phyloP scores from a whole-genome alignment of 1,284 basidiomycete genomes.

The Ceratobasidium papillatum region DNA sequence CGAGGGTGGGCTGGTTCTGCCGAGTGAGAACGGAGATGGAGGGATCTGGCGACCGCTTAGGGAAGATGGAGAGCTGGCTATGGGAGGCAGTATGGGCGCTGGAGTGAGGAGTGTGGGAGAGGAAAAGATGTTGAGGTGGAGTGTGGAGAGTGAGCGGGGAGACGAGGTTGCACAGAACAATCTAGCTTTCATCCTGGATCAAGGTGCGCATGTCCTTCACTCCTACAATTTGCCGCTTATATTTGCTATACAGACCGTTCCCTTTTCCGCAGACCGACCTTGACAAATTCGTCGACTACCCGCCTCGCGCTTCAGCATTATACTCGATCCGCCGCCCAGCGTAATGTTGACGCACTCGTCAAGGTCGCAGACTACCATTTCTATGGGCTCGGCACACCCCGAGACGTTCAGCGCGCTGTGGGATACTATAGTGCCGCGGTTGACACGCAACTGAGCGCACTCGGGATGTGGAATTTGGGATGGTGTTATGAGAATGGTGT shows the following conservation, averaged over 20 bases:
- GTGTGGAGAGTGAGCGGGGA: conserved; percentile 92
- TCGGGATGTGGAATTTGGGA: conserved; percentile 98
- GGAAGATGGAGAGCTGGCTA: conserved; percentile 19
- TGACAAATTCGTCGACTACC: conserved; percentile 74
- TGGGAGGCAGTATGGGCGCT: conserved; percentile 27
- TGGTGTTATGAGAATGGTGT: conserved; percentile 99
- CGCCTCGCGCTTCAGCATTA: conserved; percentile 88
- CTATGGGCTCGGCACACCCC: conserved; percentile 79
- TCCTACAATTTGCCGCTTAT: background rate
- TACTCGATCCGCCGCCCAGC: conserved; percentile 92
- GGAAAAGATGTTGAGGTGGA: conserved; percentile 88
- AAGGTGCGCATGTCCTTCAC: conserved; percentile 66
- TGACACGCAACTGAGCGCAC: conserved; percentile 87
- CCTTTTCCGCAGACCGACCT: conserved; percentile 69
- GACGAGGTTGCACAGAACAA: conserved; percentile 96
- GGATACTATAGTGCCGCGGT: conserved; percentile 93
- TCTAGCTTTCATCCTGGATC: conserved; percentile 90
- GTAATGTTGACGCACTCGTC: conserved; percentile 93
- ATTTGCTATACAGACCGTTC: conserved; percentile 67
- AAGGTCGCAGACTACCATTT: conserved; percentile 98
- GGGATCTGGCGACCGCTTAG: conserved; percentile 3
- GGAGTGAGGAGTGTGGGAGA: conserved; percentile 55
- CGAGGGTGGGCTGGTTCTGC: conserved; percentile 60
- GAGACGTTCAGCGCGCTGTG: conserved; percentile 84
- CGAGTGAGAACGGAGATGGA: background rate